phyloP scores from a whole-genome alignment of 1,284 basidiomycete species.

The Fereydounia khargensis region DNA sequence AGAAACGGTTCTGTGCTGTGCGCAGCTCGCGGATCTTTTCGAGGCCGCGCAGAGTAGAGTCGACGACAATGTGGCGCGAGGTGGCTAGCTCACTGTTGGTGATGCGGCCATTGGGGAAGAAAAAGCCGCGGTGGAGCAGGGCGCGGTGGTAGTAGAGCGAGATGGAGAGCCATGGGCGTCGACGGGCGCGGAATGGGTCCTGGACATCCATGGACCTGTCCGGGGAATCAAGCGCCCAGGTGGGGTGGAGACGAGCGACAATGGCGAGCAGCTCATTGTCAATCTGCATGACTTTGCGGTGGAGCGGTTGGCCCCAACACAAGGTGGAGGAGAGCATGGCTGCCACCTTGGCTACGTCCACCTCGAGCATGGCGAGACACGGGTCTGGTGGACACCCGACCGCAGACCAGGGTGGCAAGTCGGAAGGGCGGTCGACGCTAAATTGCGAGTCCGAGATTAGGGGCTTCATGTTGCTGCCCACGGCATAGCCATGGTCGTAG shows the following conservation, averaged over 20 bases:
- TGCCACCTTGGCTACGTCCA: slow-evolving; percentile 22
- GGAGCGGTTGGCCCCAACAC: slow-evolving; percentile 24
- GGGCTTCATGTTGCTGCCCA: slow-evolving; percentile 27
- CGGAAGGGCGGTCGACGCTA: slow-evolving; percentile 30
- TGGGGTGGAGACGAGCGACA: slow-evolving; percentile 7
- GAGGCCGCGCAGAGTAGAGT: slow-evolving; percentile 21
- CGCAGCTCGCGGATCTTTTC: slow-evolving; percentile 13
- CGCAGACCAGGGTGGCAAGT: slow-evolving; percentile 16
- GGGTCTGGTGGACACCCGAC: slow-evolving; percentile 21
- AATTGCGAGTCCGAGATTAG: slow-evolving; percentile 32
- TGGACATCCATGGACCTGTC: slow-evolving; percentile 16
- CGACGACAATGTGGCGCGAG: slow-evolving; percentile 23
- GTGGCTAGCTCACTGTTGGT: slow-evolving; percentile 30
- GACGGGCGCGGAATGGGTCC: slow-evolving; percentile 24
- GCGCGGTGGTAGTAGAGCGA: slow-evolving; percentile 26
- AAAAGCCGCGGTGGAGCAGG: slow-evolving; percentile 21
- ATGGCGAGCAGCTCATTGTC: slow-evolving; percentile 13
- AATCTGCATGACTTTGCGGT: slow-evolving; percentile 31
- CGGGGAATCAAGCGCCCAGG: slow-evolving; percentile 15
- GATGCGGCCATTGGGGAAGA: slow-evolving; percentile 34
- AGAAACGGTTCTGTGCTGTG: slow-evolving; percentile 19
- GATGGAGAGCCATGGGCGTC: slow-evolving; percentile 23
- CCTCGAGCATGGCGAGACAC: slow-evolving; percentile 13
- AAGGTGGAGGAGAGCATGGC: slow-evolving; percentile 21
- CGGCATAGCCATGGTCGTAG: slow-evolving; percentile 30